A percentile compares a stretch with the other conserved stretches of the same genome.
Conservation (phyloP, 139 green algal species). For the Auxenochlorella protothecoides region DNA sequence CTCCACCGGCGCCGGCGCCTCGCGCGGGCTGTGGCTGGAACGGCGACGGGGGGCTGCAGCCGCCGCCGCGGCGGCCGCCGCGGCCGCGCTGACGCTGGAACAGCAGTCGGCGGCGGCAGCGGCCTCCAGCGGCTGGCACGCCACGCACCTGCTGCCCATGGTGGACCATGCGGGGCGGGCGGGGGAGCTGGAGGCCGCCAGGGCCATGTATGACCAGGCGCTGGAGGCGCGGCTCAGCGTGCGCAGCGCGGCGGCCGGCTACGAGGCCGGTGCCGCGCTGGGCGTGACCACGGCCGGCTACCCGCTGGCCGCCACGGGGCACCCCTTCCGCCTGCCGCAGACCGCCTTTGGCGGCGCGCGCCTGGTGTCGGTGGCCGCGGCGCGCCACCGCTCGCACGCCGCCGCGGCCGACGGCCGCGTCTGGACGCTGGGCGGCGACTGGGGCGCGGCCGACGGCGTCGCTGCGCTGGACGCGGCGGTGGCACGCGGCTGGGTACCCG, state of each 20-base stretch:
- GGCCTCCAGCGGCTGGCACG: not conserved
- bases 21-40: not conserved
- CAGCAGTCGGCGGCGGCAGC: slow-evolving; percentile 3
- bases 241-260: no score
- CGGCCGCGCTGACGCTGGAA: not conserved
- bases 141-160: slow-evolving; percentile 11
- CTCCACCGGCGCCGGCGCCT: not conserved
- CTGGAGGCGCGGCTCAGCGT: not conserved
- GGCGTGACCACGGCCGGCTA: not conserved
- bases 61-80: slow-evolving; percentile 1
- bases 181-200: slow-evolving; percentile 8
- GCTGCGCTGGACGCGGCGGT: no score
- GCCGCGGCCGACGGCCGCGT: slow-evolving; percentile 37
- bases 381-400: slow-evolving; percentile 32
- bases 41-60: no score
- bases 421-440: slow-evolving; percentile 48
- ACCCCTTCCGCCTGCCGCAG: slow-evolving; percentile 1
- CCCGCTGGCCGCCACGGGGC: slow-evolving; percentile 1
- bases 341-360: slow-evolving; percentile 1
- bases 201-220: not conserved
- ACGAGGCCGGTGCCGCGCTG: not conserved
- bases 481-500: no score
- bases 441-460: no score
- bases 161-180: slow-evolving; percentile 6
- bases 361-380: slow-evolving; percentile 30